Conservation (phyloP, 345 rosid genomes). For the Eucalyptus brandiana region DNA sequence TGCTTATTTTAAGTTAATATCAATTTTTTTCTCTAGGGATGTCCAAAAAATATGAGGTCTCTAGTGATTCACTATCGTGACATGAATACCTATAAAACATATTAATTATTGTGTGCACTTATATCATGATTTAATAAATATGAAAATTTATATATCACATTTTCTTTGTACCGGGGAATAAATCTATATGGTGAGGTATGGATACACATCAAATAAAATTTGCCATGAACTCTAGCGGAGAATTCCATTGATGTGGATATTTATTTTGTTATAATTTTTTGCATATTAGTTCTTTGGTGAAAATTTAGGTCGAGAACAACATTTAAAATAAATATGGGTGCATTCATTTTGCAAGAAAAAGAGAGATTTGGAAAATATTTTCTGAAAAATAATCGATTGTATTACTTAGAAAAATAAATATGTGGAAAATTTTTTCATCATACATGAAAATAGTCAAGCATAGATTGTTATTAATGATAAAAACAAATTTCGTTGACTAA, state of each 20-base stretch:
- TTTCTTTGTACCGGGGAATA: not conserved
- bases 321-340: not conserved
- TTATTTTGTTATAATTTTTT: not conserved
- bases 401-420: no score
- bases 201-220: not conserved
- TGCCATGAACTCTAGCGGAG: not conserved
- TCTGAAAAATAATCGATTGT: no score
- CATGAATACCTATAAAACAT: not conserved
- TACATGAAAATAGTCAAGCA: no score
- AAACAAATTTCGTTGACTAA: no score
- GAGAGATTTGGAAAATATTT: no score
- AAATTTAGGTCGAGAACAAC: not conserved
- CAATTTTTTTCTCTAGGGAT: not conserved
- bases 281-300: not conserved
- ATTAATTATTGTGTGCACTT: not conserved
- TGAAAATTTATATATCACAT: not conserved
- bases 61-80: not conserved
- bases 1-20: not conserved
- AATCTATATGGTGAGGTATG: not conserved
- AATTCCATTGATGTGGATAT: not conserved
- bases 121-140: not conserved
- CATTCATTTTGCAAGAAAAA: no score
- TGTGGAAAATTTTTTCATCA: accelerated
- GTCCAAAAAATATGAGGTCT: not conserved
- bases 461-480: no score